Evolutionary conservation across 352 stramenopile genomes (phyloP), one percentile per base, ranked within the genome.

Genomic region (Phytopythium sindhum): DNA sequence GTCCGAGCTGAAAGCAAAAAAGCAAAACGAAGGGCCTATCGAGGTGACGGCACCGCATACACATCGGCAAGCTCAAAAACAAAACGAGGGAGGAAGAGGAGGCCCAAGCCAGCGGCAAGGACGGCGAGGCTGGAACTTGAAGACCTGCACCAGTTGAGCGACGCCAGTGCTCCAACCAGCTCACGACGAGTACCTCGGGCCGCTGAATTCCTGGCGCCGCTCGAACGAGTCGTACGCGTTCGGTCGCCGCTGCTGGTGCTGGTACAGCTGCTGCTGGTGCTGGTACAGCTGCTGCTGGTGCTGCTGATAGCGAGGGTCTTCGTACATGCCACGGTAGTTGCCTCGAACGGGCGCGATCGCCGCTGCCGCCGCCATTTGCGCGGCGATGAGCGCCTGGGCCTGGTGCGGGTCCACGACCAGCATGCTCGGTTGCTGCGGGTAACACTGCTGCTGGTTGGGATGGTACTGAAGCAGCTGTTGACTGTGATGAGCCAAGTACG

Each of bases 201-300:
- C 29, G 28, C 56, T 19, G 56, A 31, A 61, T 31, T 26, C 56
- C 11, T 61, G 56, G 39, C 42, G 56, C 2, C 39, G 39, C 19
- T 61, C 56, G 26, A 39, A 52, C 19, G 42, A 33, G 8, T 61
- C 56, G 56, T 61, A 61, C 37, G 26, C 35, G 14, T n/a, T 48
- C n/a, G 23, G 10, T 26, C 53, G 53, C 53, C 69, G 73, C 21
- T 69, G 68, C 58, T 66, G n/a, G n/a, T n/a, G n/a, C n/a, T n/a
- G n/a, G n/a, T n/a, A n/a, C n/a, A n/a, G 55, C n/a, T 80, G 72
- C 33, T 69, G 71, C 19, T 67, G 64, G 6, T 72, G 64, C 5
- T 59, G 64, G 21, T 72, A 64, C 2, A 50, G 35, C 54, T 64
- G 63, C 19, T 64, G 67, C 17, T 52, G 33, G 24, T 56, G 50